Base-by-base conservation (phyloP, 768 basidiomycete genomes). In the Nidularia sp. region DNA sequence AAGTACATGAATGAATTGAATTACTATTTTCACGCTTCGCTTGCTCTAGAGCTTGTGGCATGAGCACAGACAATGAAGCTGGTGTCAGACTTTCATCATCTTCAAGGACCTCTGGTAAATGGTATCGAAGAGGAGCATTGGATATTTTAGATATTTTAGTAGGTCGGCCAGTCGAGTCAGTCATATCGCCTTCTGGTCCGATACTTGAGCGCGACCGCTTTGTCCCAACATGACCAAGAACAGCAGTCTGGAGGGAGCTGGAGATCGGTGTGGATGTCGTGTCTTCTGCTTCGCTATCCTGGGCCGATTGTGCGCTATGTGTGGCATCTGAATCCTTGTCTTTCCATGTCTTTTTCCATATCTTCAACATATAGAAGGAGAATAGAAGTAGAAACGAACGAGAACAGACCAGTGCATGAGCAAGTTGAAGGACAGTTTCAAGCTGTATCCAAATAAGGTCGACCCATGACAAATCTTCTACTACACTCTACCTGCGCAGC, bases 301-400 rank as follows among this genome's bases (percentile, higher is more conserved):
- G 36, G 18, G 18, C 18, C 18, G 18, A 18, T 18, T 18, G 18
- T 18, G 18, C 18, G 18, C 18, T 18, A 18, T 18, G 18, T 18
- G 54, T 59, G 61, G 55, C 55, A 53, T 41, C 49, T 54, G 47
- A 32, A 34, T 35, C 67, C 52, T 67, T 66, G 43, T 71, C 68
- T 59, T 68, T 73, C 75, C 77, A 79, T 49, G 75, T 72, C 52
- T 76, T 64, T 57, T 77, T 79, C 73, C 78, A 78, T 45, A 77
- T 63, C 45, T 75, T 78, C 55, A 80, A 62, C 80, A 82, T 83
- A 44, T 15, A 50, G 43, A 18, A 15, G 18, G 18, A 18, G 18
- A 18, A 18, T 18, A 18, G 18, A 18, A 18, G 18, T 18, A 18
- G 18, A 18, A 18, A 18, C 18, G 18, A 18, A 18, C 18, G 18